phyloP scores from a whole-genome alignment of 768 basidiomycete species.

The Podaxis rugospora region DNA sequence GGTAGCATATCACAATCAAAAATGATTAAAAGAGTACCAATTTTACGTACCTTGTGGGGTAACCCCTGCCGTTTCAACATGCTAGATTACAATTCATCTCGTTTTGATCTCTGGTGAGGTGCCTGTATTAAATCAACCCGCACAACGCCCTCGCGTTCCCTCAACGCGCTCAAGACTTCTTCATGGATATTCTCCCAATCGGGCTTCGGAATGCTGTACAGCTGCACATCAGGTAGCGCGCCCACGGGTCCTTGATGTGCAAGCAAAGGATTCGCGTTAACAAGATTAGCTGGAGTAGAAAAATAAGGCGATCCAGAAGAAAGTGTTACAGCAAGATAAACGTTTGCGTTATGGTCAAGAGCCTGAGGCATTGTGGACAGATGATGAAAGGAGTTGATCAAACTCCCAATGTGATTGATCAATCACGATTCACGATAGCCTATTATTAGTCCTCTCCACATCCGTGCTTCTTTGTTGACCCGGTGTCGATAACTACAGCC shows the following conservation, averaged over 20 bases:
- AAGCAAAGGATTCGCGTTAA: constrained; percentile 28
- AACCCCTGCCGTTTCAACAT: not conserved
- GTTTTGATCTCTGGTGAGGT: constrained; percentile 1
- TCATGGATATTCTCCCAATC: constrained; percentile 26
- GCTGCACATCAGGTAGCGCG: constrained; percentile 36
- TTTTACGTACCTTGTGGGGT: not conserved
- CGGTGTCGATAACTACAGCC: not conserved
- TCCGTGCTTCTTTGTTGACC: not conserved
- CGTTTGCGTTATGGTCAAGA: constrained; percentile 34
- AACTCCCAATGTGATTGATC: not conserved
- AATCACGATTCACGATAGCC: not conserved
- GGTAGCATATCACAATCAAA: not conserved
- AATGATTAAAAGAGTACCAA: not conserved
- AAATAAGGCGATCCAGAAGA: constrained; percentile 28
- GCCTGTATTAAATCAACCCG: constrained; percentile 5
- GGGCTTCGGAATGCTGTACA: constrained; percentile 37
- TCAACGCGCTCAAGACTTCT: not conserved
- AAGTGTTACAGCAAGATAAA: constrained; percentile 40
- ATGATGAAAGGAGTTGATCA: not conserved
- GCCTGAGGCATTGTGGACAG: constrained; percentile 18
- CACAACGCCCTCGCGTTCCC: not conserved
- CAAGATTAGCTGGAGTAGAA: constrained; percentile 26
- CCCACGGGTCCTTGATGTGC: constrained; percentile 38
- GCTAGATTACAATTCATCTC: constrained; percentile 1
- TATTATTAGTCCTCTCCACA: not conserved